Conservation (phyloP, 371 early-diverging fungal species). For the Cokeromyces recurvatus region DNA sequence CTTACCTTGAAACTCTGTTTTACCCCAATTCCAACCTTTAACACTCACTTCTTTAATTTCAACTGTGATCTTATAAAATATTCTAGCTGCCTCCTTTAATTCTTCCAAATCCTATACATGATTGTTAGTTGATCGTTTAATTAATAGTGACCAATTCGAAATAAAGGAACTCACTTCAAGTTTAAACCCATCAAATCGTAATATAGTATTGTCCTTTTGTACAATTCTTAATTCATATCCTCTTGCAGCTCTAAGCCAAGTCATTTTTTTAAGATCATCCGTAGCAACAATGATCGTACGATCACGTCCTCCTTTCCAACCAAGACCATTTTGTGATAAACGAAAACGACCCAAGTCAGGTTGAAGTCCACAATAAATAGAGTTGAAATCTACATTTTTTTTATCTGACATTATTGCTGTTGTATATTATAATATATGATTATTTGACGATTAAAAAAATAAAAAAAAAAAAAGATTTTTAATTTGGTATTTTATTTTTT, state of each 20-base stretch:
- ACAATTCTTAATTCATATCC: conserved; percentile 79
- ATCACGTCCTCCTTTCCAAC: conserved; percentile 70
- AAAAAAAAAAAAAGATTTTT: no score
- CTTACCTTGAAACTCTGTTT: conserved; percentile 76
- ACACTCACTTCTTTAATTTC: conserved; percentile 84
- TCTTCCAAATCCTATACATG: conserved; percentile 70
- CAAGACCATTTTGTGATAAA: conserved; percentile 75
- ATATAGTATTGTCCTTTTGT: conserved; percentile 63
- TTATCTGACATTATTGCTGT: conserved; percentile 26
- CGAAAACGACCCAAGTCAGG: conserved; percentile 61
- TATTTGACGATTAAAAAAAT: not conserved
- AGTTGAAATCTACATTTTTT: conserved; percentile 36
- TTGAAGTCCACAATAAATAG: conserved; percentile 42
- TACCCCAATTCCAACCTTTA: conserved; percentile 97
- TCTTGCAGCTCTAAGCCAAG: conserved; percentile 80
- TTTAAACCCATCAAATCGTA: conserved; percentile 89
- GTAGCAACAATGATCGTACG: conserved; percentile 62
- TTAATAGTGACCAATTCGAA: no score
- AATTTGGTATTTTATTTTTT: no score
- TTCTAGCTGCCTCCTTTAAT: conserved; percentile 63
- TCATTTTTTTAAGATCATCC: conserved; percentile 62
- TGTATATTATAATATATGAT: no score
- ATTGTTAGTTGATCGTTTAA: no score
- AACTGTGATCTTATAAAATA: conserved; percentile 65
- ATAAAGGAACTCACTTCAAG: conserved; percentile 54